phyloP scores from a whole-genome alignment of 176 grass and related monocot species.

The Themeda triandra region DNA sequence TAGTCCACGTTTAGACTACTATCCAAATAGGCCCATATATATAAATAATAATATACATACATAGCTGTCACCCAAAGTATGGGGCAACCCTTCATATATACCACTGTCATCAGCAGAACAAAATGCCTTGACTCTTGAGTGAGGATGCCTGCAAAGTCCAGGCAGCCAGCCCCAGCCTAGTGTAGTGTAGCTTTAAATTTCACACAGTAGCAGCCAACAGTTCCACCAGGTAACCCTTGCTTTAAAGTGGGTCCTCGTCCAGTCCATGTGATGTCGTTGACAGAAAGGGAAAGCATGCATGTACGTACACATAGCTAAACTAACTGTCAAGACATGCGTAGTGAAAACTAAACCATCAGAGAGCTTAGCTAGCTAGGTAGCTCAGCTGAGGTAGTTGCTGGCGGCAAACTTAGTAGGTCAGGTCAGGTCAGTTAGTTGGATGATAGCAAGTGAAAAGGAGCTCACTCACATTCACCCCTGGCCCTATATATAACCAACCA shows the following conservation, averaged over 20 bases:
- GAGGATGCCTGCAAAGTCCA: background rate
- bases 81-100: background rate
- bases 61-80: background rate
- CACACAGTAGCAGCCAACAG: background rate
- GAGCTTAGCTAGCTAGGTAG: background rate
- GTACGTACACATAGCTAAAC: background rate
- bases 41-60: background rate
- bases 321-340: background rate
- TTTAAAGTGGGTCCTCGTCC: background rate
- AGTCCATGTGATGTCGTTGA: constrained; percentile 44
- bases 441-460: constrained; percentile 66
- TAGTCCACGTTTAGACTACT: too few species aligned
- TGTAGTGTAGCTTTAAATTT: constrained; percentile 25
- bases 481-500: constrained; percentile 17
- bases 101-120: background rate
- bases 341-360: constrained; percentile 19
- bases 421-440: background rate
- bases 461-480: constrained; percentile 33
- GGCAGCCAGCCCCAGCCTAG: too few species aligned
- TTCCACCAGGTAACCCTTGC: background rate
- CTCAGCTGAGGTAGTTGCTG: constrained; percentile 4
- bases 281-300: constrained; percentile 32
- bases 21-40: too few species aligned
- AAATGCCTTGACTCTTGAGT: background rate
- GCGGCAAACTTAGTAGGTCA: background rate